Evolutionary conservation across 805 yeast species (phyloP), one percentile per base, ranked within the genome.

Genomic region (Metschnikowia bowlesiae): DNA sequence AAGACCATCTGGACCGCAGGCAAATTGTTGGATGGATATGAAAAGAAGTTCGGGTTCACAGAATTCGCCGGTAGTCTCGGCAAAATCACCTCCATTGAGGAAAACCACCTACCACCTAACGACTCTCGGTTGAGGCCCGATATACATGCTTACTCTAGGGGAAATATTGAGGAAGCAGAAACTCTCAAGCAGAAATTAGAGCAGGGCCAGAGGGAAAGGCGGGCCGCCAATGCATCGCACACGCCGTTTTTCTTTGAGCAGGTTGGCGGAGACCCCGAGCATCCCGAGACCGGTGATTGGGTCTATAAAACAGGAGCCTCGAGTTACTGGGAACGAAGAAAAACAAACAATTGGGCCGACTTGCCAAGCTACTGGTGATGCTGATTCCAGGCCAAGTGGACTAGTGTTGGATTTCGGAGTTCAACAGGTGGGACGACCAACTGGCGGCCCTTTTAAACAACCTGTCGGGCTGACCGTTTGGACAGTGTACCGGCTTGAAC

Each of bases 81-180:
- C 63, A 87, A 89, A 52, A 79, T 91, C 37, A 87, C 96, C 0
- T 70, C 64, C 3, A 68, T 92, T 11, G 97, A 92, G 62, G 54
- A 75, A 30, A 85, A 72, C 2, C 48, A 67, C 2, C 58, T 91
- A 37, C 85, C 97, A 6, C 91, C 91, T 2, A 88, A 94, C 0
- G 99, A 94, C 65, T 87, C 97, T 7, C 80, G 99, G 62, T 67
- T 83, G 41, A 79, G 99, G 62, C 98, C 97, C 0, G 99, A 94
- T 65, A 81, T 89, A 62, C 71, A 79, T 40, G 67, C 73, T 1
- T 89, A 89, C 58, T 96, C 89, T 62, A 63, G 76, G 14, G 94
- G 90, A 2, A 71, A 82, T 22, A 69, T 84, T 9, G 88, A 82
- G 18, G 67, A 74, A 47, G 97, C 98, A 0, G 97, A 92, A 63